Percentiles rank a stretch among this genome's conserved stretches.
Conservation (phyloP, 805 yeast genomes). For the Zygosaccharomyces gambellarensis region DNA sequence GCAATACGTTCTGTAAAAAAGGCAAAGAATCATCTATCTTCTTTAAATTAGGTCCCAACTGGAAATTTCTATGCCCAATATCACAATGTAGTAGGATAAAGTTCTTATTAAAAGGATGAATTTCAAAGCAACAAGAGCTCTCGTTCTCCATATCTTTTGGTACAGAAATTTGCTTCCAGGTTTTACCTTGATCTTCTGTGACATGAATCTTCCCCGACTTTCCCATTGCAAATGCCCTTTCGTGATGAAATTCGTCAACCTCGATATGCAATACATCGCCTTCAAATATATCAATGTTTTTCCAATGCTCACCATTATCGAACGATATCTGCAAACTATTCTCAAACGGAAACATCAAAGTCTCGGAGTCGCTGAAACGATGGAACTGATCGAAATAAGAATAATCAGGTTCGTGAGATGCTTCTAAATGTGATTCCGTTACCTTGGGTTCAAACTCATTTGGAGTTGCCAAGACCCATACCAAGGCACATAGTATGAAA, state of each 20-base stretch:
- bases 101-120: slow-evolving; percentile 19
- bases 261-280: slow-evolving; percentile 3
- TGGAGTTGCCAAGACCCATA: background rate
- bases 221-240: slow-evolving; percentile 17
- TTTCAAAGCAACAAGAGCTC: slow-evolving; percentile 3
- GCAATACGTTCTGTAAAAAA: no score
- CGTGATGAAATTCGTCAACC: slow-evolving; percentile 14
- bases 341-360: background rate
- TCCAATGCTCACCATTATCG: slow-evolving; percentile 52
- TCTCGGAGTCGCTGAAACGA: background rate
- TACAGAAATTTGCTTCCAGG: slow-evolving; percentile 16
- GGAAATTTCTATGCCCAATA: no score
- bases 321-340: background rate
- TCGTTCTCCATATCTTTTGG: background rate
- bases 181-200: slow-evolving; percentile 28
- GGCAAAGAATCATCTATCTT: no score
- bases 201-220: slow-evolving; percentile 12
- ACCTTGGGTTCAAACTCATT: background rate
- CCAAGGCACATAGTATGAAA: background rate
- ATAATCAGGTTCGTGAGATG: background rate
- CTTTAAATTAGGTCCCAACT: no score
- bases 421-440: background rate
- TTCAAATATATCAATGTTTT: slow-evolving; percentile 6
- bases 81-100: slow-evolving; percentile 14
- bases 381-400: no score